Conservation (phyloP, 2,329 filamentous ascomycete genomes). For the Arthrobotrys pseudoclavata region DNA sequence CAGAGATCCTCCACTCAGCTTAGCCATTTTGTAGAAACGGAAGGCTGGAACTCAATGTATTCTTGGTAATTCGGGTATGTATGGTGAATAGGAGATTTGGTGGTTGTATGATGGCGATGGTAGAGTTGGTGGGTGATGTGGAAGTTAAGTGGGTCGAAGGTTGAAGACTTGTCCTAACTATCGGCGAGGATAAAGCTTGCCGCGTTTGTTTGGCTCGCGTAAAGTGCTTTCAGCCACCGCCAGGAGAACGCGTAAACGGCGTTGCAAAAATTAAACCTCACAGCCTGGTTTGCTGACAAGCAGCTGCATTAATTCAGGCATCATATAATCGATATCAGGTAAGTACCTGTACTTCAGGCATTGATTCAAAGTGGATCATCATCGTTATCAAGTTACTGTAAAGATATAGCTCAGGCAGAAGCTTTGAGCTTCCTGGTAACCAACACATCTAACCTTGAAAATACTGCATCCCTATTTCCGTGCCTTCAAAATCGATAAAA, state of each 20-base stretch:
- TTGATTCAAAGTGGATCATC: background rate
- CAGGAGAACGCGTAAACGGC: conserved; percentile 37
- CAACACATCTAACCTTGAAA: background rate
- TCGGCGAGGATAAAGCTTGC: conserved; percentile 33
- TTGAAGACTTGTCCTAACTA: background rate
- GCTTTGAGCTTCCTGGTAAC: no score
- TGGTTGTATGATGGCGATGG: background rate
- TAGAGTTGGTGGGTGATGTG: background rate
- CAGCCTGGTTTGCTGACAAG: conserved; percentile 1
- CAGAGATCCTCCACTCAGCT: conserved; percentile 51
- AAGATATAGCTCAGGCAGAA: background rate
- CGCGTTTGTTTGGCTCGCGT: conserved; percentile 58
- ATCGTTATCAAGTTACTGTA: background rate
- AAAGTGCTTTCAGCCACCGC: conserved; percentile 36
- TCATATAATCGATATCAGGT: background rate
- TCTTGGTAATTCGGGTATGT: background rate
- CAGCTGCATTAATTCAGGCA: background rate
- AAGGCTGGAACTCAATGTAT: background rate
- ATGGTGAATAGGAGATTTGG: background rate
- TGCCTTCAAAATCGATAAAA: background rate
- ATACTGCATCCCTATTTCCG: background rate
- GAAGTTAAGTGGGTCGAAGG: conserved; percentile 15
- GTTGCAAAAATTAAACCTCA: background rate
- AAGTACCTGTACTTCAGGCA: no score
- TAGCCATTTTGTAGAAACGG: conserved; percentile 7